These are phyloP conservation scores for Teunomyces gatunensis DNA, from an alignment of 805 yeast genomes.

Conservation along the genomic window DNA sequence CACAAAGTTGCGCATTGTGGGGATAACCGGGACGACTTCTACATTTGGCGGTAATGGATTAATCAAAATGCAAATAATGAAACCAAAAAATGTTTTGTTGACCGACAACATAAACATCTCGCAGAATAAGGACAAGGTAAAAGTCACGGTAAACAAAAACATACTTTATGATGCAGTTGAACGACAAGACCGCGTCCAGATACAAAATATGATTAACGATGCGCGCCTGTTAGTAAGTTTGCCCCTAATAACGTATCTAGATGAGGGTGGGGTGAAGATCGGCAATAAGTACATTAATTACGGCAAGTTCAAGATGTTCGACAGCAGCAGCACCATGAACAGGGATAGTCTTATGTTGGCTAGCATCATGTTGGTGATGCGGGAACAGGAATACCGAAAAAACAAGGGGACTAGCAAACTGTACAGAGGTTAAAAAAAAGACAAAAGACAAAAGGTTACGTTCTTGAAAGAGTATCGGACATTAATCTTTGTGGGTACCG, in stretches of 20 bases:
- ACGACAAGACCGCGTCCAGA: slow-evolving; percentile 17
- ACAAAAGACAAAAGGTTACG: neutral
- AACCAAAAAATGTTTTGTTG: slow-evolving; percentile 15
- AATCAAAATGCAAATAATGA: slow-evolving; percentile 22
- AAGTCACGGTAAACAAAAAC: slow-evolving; percentile 8
- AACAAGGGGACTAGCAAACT: slow-evolving; percentile 25
- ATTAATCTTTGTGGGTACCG: neutral
- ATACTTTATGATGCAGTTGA: slow-evolving; percentile 19
- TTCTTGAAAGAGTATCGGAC: neutral
- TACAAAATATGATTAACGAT: slow-evolving; percentile 17
- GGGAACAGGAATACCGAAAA: slow-evolving; percentile 34
- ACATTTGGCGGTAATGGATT: slow-evolving; percentile 35
- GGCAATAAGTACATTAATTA: slow-evolving; percentile 16
- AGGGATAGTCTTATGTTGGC: slow-evolving; percentile 21
- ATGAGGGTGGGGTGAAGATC: slow-evolving; percentile 19
- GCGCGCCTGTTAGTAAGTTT: slow-evolving; percentile 17
- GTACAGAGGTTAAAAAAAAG: neutral
- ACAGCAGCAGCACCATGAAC: slow-evolving; percentile 2
- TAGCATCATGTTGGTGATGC: slow-evolving; percentile 24
- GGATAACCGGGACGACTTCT: slow-evolving; percentile 33
- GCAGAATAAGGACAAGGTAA: slow-evolving; percentile 12
- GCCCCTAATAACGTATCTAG: slow-evolving; percentile 33
- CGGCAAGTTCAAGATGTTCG: slow-evolving; percentile 24
- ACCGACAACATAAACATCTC: slow-evolving; percentile 18
- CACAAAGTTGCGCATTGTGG: slow-evolving; percentile 29